A percentile compares a stretch with the other conserved stretches of the same genome.
These are phyloP conservation scores for Platanus orientalis DNA, from an alignment of 164 flowering plant species.

Conservation along the genomic window DNA sequence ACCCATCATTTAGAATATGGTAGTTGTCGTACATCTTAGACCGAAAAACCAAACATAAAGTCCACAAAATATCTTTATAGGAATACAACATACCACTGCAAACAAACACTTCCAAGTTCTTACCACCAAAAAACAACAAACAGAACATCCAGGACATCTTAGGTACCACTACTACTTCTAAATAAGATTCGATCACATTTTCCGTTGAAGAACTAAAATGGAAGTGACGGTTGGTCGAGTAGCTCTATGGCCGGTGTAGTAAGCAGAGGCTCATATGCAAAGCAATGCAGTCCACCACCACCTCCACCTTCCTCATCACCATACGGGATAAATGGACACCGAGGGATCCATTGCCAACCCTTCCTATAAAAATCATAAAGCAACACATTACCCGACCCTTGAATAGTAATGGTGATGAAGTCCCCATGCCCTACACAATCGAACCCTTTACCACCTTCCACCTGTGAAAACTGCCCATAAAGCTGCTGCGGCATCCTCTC, in stretches of 20 bases:
- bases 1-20: too few relatives aligned
- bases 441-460: slow-evolving; percentile 63
- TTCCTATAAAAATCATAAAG: slow-evolving; percentile 56
- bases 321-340: slow-evolving; percentile 33
- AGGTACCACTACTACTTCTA: too few relatives aligned
- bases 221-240: slow-evolving; percentile 59
- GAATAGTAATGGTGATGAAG: slow-evolving; percentile 44
- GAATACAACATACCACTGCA: too few relatives aligned
- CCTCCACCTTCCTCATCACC: slow-evolving; percentile 8
- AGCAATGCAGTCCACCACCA: slow-evolving; percentile 47
- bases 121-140: too few relatives aligned
- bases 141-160: too few relatives aligned
- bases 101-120: too few relatives aligned
- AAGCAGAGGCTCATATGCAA: slow-evolving; percentile 68
- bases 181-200: too few relatives aligned
- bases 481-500: slow-evolving; percentile 89
- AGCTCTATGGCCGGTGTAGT: slow-evolving; percentile 67
- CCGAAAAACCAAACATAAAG: too few relatives aligned
- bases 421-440: slow-evolving; percentile 76
- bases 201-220: slow-evolving; percentile 35
- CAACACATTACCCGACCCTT: slow-evolving; percentile 43
- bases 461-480: slow-evolving; percentile 52
- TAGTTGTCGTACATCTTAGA: too few relatives aligned
- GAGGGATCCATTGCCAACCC: slow-evolving; percentile 83
- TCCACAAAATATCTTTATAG: too few relatives aligned